Evolutionary conservation across 2,329 filamentous ascomycete genomes (phyloP), one percentile per base, ranked within the genome.

Genomic region (Sporothrix brunneoviolacea): DNA sequence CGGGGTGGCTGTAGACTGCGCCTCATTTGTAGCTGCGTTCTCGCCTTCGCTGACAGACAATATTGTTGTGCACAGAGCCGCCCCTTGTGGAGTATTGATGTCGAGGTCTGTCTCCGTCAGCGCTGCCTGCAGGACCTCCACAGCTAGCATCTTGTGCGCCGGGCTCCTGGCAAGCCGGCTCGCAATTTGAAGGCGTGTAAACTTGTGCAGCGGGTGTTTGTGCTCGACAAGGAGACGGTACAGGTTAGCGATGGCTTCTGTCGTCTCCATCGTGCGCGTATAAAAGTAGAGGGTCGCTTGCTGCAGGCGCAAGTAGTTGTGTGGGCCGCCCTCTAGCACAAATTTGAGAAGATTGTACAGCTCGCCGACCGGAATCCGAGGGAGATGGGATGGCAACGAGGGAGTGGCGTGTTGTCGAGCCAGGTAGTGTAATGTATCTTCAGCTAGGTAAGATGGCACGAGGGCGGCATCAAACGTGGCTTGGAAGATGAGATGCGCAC

Each of bases 11-110:
- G 9, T 30, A 4, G 8, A 28, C 10, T 6, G 32, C 24, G 6
- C 36, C 22, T 43, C 22, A 16, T 24, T 6, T 10, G 42, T 12
- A 8, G 16, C 4, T 9, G n/a, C 27, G 12, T 27, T 33, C 38
- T 21, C 37, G 7, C 12, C 5, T 59, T 60, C 64, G 13, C 63
- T 57, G 28, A 67, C 62, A 9, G 64, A 64, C n/a, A 89, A 68
- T 21, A 88, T 68, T 2, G 74, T 68, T 1, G 82, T 81, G 63
- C 80, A 83, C 8, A 78, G 69, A 56, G 76, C 80, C 21, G 72
- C 68, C 45, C 79, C 68, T 24, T 65, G 65, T 2, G 65, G 67
- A 10, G 65, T 65, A 50, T 78, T 76, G 51, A 78, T 65, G 45
- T 75, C 62, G n/a, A 71, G 63, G 0, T 66, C 63, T 5, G 66